Evolutionary conservation across 2,329 filamentous ascomycete genomes (phyloP), one percentile per base, ranked within the genome.

Genomic region (Hypoxylon sp.): DNA sequence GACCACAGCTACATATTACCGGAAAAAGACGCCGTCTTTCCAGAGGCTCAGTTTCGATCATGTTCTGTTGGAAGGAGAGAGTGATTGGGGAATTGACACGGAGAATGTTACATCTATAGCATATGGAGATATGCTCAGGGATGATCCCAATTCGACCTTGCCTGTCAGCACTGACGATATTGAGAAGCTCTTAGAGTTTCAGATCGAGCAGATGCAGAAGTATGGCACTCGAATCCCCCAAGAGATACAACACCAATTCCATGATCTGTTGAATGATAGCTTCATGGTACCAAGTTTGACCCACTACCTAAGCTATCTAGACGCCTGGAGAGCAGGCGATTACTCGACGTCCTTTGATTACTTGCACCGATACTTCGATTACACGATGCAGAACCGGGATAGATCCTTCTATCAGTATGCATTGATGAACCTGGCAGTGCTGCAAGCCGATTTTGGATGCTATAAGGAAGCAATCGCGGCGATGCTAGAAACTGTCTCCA

Each of bases 391-490:
- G 72, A 91, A 89, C 69, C 83, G 89, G 63, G 91, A 97, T 71
- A 89, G 91, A 22, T 86, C 91, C 4, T 94, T 94, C 71, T 98
- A 99, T 73, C 95, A 98, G 74, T 97, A 97, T 74, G 95, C 95
- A 0, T 81, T 98, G 13, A 89, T 99, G 74, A 97, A 97, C 73
- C 85, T 97, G 61, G 94, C 94, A 3, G 92, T 97, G 32, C 85
- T 98, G 4, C 94, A 99, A 74, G 92, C 94, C 15, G 95, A 98
- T 76, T 98, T 98, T 80, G 94, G 94, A 48, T 97, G 92, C 74
- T 90, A 93, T 75, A 86, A 88, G 41, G 94, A 98, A 78, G 94
- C 94, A 5, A 86, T 98, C n/a, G 87, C 92, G 10, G 92, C 94
- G 11, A 97, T 99, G 89, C 89, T 97, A 44, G 95, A 98, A 76